Evolutionary conservation across 352 stramenopile species (phyloP).

Genomic region (Globisporangium parvum): DNA sequence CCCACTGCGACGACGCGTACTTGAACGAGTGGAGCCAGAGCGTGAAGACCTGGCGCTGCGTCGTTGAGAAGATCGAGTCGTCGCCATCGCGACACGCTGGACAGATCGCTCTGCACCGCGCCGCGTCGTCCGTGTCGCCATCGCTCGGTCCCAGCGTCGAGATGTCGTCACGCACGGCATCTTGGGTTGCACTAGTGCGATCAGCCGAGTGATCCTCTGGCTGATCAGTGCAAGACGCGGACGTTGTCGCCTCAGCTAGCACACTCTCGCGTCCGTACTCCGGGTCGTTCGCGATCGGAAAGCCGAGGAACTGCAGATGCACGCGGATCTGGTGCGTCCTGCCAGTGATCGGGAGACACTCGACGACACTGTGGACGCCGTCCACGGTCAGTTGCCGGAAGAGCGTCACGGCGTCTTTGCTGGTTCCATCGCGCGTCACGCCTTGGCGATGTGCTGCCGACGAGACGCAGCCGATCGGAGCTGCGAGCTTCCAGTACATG

Average conservation of each 20-base stretch:
- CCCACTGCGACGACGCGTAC: constrained; percentile 31
- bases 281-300: constrained; percentile 93
- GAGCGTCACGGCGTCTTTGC: constrained; percentile 38
- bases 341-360: constrained; percentile 88
- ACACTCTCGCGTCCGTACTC: constrained; percentile 68
- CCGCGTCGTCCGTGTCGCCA: neutral
- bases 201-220: neutral
- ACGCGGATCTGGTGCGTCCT: constrained; percentile 95
- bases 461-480: constrained; percentile 27
- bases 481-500: constrained; percentile 31
- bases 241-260: neutral
- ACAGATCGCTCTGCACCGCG: constrained; percentile 11
- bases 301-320: constrained; percentile 84
- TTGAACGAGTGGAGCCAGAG: constrained; percentile 56
- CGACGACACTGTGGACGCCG: constrained; percentile 65
- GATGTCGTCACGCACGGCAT: too few species aligned
- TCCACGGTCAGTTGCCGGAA: constrained; percentile 17
- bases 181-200: too few species aligned
- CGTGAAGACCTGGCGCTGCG: constrained; percentile 16
- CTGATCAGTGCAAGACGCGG: neutral
- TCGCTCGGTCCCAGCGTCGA: neutral
- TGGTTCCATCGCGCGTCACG: constrained; percentile 5
- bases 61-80: constrained; percentile 12
- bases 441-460: constrained; percentile 16
- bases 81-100: constrained; percentile 15